Base-by-base conservation (phyloP, 805 yeast species). In the Candida pseudoglaebosa region DNA sequence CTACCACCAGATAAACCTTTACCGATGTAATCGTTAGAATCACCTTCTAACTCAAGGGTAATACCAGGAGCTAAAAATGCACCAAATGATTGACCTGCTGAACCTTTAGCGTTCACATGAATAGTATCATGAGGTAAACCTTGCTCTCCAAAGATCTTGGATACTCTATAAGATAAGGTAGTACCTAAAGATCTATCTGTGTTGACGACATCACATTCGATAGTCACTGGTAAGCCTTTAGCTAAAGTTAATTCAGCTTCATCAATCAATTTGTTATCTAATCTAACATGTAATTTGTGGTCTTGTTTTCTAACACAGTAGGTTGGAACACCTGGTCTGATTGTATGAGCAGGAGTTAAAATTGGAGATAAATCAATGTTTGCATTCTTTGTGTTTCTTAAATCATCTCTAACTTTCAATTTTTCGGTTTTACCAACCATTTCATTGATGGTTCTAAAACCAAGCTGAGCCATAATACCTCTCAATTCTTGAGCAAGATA, bases 51-150 rank as follows among this genome's bases (percentile, higher is more conserved):
- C 62, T 87, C 95, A 56, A 91, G 78, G 8, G 98, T 93, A 46
- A 91, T 82, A 71, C 99, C 99, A 4, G 95, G 82, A 35, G 98
- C 95, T 53, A 93, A 75, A 73, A 87, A 91, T 2, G 98, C 99
- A 70, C 99, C 99, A 58, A 93, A 91, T 2, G 97, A 89, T 70
- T 91, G 99, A 56, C 99, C 99, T 20, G 99, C 99, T 41, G 90
- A 83, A 48, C 99, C 99, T 56, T 73, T 75, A 41, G 86, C 78
- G 58, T 90, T 84, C 31, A 90, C 97, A 52, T 90, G 97, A 48
- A 91, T 84, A 13, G 98, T 93, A 64, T 93, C 97, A 54, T 87
- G 91, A 15, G 99, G 99, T 55, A 91, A 73, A 24, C 97, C 95
- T 46, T 78, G 71, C 56, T 90, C 96, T 47, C 99, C 99, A 59